These are phyloP conservation scores for Salmacisia buchloeana DNA, from an alignment of 1,284 basidiomycete species.

Conservation along the genomic window DNA sequence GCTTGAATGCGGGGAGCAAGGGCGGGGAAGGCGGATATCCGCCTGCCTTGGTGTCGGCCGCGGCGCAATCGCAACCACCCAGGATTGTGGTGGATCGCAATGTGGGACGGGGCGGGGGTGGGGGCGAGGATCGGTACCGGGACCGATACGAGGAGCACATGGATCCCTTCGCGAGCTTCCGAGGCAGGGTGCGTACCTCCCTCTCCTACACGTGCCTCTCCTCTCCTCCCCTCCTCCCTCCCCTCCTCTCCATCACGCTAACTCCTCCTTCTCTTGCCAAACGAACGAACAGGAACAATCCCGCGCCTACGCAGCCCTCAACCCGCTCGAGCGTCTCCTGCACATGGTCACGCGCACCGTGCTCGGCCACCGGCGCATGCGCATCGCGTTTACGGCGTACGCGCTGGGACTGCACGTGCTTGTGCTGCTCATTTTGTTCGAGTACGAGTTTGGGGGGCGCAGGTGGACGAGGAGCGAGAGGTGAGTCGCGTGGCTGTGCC, in stretches of 20 bases:
- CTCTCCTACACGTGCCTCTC: constrained; percentile 8
- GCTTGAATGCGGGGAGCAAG: background rate
- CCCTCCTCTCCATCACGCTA: background rate
- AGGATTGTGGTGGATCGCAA: constrained; percentile 49
- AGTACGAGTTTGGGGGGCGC: constrained; percentile 19
- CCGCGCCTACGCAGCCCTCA: constrained; percentile 80
- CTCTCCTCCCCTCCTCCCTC: background rate
- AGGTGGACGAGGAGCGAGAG: background rate
- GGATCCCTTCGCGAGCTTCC: constrained; percentile 96
- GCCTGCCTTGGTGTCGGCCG: background rate
- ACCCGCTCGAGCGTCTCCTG: constrained; percentile 82
- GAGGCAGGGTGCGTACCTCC: constrained; percentile 68
- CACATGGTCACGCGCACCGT: constrained; percentile 78
- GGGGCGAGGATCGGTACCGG: constrained; percentile 66
- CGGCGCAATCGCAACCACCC: constrained; percentile 87
- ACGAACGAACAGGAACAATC: constrained; percentile 71
- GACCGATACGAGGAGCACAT: constrained; percentile 89
- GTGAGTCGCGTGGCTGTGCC: background rate
- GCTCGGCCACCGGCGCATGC: constrained; percentile 68
- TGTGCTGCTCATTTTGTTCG: constrained; percentile 63
- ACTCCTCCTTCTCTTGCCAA: background rate
- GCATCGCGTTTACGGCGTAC: constrained; percentile 73
- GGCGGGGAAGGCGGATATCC: constrained; percentile 66
- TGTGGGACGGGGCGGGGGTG: constrained; percentile 19
- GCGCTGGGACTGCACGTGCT: constrained; percentile 70